These are phyloP conservation scores for Beta macrorhiza DNA, from an alignment of 179 eudicot species.

Conservation along the genomic window DNA sequence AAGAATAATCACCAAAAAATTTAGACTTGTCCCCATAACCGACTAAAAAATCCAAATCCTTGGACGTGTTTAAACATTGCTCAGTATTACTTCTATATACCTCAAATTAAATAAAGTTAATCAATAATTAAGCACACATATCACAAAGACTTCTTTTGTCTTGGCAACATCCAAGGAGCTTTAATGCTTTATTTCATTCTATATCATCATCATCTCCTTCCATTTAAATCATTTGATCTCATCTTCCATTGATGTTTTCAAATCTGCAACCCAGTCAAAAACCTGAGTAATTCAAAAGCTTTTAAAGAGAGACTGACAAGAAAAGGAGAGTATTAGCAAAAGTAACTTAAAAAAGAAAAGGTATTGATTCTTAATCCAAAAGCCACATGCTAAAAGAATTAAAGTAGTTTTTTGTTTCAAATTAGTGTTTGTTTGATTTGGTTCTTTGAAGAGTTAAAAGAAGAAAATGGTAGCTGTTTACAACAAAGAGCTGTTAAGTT, in stretches of 20 bases:
- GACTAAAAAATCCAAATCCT: no score
- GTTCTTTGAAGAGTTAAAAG: not conserved
- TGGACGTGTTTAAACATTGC: no score
- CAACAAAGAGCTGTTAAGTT: conserved; percentile 89
- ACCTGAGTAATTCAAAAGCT: not conserved
- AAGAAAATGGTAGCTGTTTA: conserved; percentile 83
- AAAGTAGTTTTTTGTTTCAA: conserved; percentile 6
- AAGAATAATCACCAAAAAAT: no score
- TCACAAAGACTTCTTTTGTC: not conserved
- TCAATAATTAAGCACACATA: no score
- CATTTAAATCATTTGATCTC: no score
- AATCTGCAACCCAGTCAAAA: not conserved
- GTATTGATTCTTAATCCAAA: not conserved
- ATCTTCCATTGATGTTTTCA: no score
- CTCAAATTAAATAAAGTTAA: no score
- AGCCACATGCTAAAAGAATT: conserved; percentile 5
- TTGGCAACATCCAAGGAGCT: not conserved
- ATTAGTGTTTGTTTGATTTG: conserved; percentile 6
- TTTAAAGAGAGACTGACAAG: conserved; percentile 8
- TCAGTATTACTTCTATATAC: no score
- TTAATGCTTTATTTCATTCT: not conserved
- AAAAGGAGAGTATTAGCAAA: not conserved
- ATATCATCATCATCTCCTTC: not conserved
- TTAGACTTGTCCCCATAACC: no score
- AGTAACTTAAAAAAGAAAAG: conserved; percentile 6